A percentile compares a stretch with the other conserved stretches of the same genome.
These are phyloP conservation scores for Hericium rajendrae DNA, from an alignment of 768 basidiomycete genomes.

Conservation along the genomic window DNA sequence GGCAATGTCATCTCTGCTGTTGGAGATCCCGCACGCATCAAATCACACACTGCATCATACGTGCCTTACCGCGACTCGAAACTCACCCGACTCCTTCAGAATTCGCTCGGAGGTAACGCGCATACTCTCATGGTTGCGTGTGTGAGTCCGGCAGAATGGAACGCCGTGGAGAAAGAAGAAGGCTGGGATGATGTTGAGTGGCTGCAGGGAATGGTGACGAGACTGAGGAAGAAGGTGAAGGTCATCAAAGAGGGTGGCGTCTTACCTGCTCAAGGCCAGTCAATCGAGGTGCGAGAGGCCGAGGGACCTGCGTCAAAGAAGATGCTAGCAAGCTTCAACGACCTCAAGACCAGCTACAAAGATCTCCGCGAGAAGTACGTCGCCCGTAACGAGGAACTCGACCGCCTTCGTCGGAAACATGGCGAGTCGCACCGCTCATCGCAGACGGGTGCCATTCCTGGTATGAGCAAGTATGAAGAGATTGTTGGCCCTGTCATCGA, in stretches of 20 bases:
- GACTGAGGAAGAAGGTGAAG: conserved; percentile 83
- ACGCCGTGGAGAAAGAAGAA: conserved; percentile 86
- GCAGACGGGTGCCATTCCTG: conserved; percentile 50
- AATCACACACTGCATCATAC: conserved; percentile 77
- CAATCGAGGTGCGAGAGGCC: not conserved
- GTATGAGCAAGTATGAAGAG: conserved; percentile 69
- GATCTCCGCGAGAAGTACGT: conserved; percentile 77
- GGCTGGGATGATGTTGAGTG: conserved; percentile 99
- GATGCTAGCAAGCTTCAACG: conserved; percentile 70
- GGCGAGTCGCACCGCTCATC: conserved; percentile 62
- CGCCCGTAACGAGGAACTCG: conserved; percentile 83
- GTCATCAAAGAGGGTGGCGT: conserved; percentile 58
- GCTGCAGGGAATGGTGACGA: conserved; percentile 78
- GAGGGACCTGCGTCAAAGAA: conserved; percentile 48
- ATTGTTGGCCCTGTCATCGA: conserved; percentile 97
- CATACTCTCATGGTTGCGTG: conserved; percentile 99
- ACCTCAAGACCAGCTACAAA: conserved; percentile 80
- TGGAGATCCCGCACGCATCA: conserved; percentile 83
- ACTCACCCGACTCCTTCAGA: conserved; percentile 90
- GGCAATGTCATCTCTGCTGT: conserved; percentile 98
- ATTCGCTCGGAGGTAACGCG: conserved; percentile 94
- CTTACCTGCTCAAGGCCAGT: conserved; percentile 11
- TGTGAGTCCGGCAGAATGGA: conserved; percentile 93
- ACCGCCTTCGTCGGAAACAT: conserved; percentile 66
- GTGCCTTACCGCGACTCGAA: conserved; percentile 98